A percentile compares a stretch with the other conserved stretches of the same genome.
Conservation (phyloP, 1,139 yeast genomes). For the Blastobotrys aristatus region DNA sequence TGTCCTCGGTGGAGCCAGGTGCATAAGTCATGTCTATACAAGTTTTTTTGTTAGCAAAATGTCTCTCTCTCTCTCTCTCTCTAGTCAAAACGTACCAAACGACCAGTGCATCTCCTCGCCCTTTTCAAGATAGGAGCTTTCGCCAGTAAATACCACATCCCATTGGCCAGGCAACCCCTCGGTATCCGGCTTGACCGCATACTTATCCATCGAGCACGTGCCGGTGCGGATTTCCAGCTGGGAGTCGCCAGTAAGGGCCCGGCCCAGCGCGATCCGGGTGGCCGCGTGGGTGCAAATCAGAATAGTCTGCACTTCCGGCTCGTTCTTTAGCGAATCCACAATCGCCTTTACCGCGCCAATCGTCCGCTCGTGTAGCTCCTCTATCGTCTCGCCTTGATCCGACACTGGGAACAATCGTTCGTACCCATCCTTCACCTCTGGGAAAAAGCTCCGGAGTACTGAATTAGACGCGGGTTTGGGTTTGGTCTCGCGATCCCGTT, state of each 20-base stretch:
- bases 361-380: constrained; percentile 56
- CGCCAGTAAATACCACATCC: constrained; percentile 59
- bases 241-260: constrained; percentile 51
- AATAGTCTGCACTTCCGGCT: constrained; percentile 52
- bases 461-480: constrained; percentile 44
- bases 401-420: constrained; percentile 52
- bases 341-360: constrained; percentile 46
- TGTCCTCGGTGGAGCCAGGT: constrained; percentile 76
- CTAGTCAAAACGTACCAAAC: constrained; percentile 43
- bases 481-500: constrained; percentile 25
- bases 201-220: constrained; percentile 55
- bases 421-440: constrained; percentile 39
- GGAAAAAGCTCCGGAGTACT: constrained; percentile 48
- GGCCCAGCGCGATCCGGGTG: constrained; percentile 70
- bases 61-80: neutral
- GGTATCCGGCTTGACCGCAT: constrained; percentile 41
- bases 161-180: constrained; percentile 40
- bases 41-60: constrained; percentile 8
- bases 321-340: constrained; percentile 44
- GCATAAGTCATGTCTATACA: constrained; percentile 45
- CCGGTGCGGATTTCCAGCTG: constrained; percentile 49
- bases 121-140: constrained; percentile 53
- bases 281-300: constrained; percentile 80
- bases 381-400: constrained; percentile 59
- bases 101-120: constrained; percentile 97